These are phyloP conservation scores for Peniophora sp. DNA, from an alignment of 1,284 basidiomycete genomes.

Conservation along the genomic window DNA sequence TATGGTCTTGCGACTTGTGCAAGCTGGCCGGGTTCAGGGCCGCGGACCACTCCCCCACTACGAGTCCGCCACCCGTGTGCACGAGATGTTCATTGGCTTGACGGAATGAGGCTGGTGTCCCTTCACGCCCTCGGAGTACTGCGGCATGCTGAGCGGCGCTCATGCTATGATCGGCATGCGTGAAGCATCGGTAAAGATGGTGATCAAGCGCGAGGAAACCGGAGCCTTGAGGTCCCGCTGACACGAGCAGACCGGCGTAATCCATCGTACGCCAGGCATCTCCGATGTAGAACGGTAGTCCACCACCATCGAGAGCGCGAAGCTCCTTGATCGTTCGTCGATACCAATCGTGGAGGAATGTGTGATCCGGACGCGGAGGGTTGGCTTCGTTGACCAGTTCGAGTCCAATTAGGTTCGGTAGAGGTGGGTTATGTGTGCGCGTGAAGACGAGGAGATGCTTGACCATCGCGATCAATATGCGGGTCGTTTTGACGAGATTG, in stretches of 20 bases:
- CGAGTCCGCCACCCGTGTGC: constrained; percentile 45
- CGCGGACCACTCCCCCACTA: constrained; percentile 84
- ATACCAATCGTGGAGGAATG: constrained; percentile 60
- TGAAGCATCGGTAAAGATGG: constrained; percentile 84
- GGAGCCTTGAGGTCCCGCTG: constrained; percentile 19
- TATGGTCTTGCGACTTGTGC: constrained; percentile 32
- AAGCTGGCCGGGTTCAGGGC: constrained; percentile 68
- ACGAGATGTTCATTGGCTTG: constrained; percentile 37
- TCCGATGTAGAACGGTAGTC: constrained; percentile 64
- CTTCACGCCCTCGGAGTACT: constrained; percentile 31
- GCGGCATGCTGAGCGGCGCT: constrained; percentile 52
- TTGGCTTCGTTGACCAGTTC: constrained; percentile 81
- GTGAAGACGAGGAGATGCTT: constrained; percentile 33
- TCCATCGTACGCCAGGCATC: constrained; percentile 74
- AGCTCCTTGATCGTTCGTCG: constrained; percentile 48
- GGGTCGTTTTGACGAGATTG: constrained; percentile 52
- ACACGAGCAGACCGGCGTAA: constrained; percentile 52
- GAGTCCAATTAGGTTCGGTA: constrained; percentile 70
- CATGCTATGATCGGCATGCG: constrained; percentile 48
- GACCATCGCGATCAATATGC: constrained; percentile 37
- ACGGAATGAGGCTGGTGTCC: constrained; percentile 33
- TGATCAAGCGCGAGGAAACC: constrained; percentile 84
- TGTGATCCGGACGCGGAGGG: constrained; percentile 37
- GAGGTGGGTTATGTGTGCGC: constrained; percentile 26
- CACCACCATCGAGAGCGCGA: constrained; percentile 38